Evolutionary conservation across 208 protist genomes (phyloP).

Genomic region (Leishmania tarentolae): DNA sequence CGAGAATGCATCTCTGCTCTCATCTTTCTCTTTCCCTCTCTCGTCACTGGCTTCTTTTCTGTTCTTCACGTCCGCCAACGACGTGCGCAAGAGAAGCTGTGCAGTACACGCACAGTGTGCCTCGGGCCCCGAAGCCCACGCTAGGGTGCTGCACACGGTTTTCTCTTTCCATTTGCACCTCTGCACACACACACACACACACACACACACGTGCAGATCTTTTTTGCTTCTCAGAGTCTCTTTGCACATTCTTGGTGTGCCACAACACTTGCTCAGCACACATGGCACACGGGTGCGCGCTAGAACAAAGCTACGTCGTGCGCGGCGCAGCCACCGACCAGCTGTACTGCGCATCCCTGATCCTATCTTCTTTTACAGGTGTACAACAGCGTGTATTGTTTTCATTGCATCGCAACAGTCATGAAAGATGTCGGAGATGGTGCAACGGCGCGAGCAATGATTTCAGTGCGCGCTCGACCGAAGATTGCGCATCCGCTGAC

Average conservation of each 20-base stretch:
- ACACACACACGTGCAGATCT: neutral
- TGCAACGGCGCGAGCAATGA: conserved; percentile 38
- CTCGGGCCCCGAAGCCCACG: neutral
- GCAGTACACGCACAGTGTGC: neutral
- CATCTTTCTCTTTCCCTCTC: neutral
- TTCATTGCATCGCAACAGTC: neutral
- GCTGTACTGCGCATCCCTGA: neutral
- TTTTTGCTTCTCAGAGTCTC: neutral
- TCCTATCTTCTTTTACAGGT: neutral
- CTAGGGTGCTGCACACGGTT: neutral
- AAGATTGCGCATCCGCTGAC: conserved; percentile 47
- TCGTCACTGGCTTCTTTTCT: neutral
- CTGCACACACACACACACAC: neutral
- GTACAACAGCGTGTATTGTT: neutral
- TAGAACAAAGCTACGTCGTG: neutral
- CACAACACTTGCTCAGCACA: too few species aligned
- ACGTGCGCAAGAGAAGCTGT: neutral
- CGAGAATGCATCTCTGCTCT: neutral
- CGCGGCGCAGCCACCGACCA: neutral
- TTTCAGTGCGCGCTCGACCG: conserved; percentile 73
- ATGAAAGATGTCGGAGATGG: conserved; percentile 11
- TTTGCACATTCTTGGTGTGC: neutral
- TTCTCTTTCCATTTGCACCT: neutral
- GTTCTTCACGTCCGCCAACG: neutral
- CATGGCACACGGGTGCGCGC: neutral